Base-by-base conservation (phyloP, 1,139 yeast species). In the Kodamaea plutei region DNA sequence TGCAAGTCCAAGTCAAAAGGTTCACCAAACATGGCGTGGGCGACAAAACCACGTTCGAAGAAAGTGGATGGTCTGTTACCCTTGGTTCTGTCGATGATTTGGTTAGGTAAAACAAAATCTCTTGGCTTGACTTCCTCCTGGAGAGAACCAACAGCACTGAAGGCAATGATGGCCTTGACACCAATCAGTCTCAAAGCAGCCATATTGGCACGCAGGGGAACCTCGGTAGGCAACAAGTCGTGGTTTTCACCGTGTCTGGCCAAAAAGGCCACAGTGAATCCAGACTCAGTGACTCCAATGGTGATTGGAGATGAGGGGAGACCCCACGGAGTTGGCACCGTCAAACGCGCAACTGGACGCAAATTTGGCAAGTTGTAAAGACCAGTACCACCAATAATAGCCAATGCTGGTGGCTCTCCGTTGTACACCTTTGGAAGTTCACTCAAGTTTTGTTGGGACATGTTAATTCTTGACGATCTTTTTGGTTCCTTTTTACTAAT, bases 381-480 rank as follows among this genome's bases (percentile, higher is more conserved):
- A n/a, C 99, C 99, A 3, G 98, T 91, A 26, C 98, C 98, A 23
- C 98, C 98, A 54, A 91, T 91, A 43, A 91, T 77, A 26, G 95
- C 97, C 29, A 91, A 69, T 25, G 76, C 71, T 15, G 91, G 85
- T 22, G 56, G 56, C 28, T 58, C 60, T 30, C 56, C 58, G 12
- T 9, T 29, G 50, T 57, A 69, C 25, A 52, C 45, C 44, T 61
- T 69, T 9, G 75, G 74, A 40, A 68, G 58, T 18, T 45, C 39
- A n/a, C n/a, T n/a, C n/a, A n/a, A n/a, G n/a, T n/a, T n/a, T n/a
- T n/a, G n/a, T n/a, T n/a, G n/a, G 13, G 47, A 27, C 13, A 54
- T 19, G 28, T 48, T 48, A 17, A 17, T 17, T 7, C n/a, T n/a
- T n/a, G n/a, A n/a, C n/a, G n/a, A n/a, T n/a, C n/a, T n/a, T n/a